These are phyloP conservation scores for Flaveria trinervia DNA, from an alignment of 129 eudicot genomes.

Conservation along the genomic window DNA sequence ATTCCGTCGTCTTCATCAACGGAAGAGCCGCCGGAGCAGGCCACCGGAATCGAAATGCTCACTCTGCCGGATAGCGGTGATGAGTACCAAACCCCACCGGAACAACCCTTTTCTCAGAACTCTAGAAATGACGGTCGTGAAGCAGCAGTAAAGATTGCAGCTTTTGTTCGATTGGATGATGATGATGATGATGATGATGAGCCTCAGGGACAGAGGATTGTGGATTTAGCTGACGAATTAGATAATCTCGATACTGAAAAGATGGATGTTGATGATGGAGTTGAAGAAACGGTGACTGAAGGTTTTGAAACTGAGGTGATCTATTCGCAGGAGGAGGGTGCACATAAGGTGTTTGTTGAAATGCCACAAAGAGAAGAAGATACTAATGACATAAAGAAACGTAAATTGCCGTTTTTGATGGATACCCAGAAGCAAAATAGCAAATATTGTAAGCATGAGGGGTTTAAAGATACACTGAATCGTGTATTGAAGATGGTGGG, in stretches of 20 bases:
- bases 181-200: too few species aligned
- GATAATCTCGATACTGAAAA: slow-evolving; percentile 21
- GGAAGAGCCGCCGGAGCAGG: slow-evolving; percentile 29
- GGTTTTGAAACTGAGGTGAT: background rate
- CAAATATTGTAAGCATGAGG: background rate
- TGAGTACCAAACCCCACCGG: slow-evolving; percentile 45
- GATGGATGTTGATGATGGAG: background rate
- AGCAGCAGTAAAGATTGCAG: background rate
- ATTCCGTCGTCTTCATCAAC: slow-evolving; percentile 19
- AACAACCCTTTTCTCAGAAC: slow-evolving; percentile 26
- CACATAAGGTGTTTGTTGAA: slow-evolving; percentile 27
- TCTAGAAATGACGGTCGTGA: slow-evolving; percentile 30
- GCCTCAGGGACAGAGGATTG: background rate
- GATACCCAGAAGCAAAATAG: background rate
- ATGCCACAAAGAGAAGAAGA: slow-evolving; percentile 17
- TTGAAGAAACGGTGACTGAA: slow-evolving; percentile 2
- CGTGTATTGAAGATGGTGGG: slow-evolving; percentile 18
- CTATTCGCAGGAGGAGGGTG: background rate
- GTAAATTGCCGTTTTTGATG: slow-evolving; percentile 11
- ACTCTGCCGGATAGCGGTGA: slow-evolving; percentile 35
- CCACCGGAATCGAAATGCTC: slow-evolving; percentile 36
- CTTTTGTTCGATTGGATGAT: background rate
- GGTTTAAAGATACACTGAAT: background rate
- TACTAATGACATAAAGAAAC: background rate
- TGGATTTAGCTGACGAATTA: background rate